A percentile compares a stretch with the other conserved stretches of the same genome.
Conservation (phyloP, 129 eudicot genomes). For the Flaveria linearis region DNA sequence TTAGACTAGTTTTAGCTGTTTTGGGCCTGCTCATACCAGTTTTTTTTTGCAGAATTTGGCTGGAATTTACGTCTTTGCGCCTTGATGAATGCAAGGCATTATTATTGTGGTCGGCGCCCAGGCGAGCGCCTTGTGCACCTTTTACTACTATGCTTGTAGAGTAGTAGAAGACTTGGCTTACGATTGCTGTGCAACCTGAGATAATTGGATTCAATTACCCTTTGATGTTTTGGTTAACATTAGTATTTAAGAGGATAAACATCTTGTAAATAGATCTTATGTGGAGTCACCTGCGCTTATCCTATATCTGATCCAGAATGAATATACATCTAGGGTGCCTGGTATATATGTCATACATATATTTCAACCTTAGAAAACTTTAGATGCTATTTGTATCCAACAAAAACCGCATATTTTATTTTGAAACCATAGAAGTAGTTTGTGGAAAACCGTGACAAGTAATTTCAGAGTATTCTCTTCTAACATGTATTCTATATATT, state of each 20-base stretch:
- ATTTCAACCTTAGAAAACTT: background rate
- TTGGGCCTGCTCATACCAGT: no score
- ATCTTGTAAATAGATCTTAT: slow-evolving; percentile 14
- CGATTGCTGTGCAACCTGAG: background rate
- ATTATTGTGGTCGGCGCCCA: no score
- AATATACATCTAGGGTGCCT: background rate
- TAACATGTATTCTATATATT: background rate
- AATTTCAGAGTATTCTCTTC: background rate
- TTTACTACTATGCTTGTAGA: background rate
- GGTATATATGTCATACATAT: background rate
- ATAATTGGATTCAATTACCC: background rate
- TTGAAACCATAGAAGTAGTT: slow-evolving; percentile 9
- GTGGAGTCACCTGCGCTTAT: background rate
- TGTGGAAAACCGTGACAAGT: background rate
- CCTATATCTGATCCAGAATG: slow-evolving; percentile 10
- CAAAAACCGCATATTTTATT: background rate
- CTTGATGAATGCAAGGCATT: no score
- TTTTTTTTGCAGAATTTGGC: no score
- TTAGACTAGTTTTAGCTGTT: no score
- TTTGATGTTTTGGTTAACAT: background rate
- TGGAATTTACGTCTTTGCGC: no score
- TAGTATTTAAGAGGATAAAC: slow-evolving; percentile 1
- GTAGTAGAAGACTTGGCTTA: background rate
- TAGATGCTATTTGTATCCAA: background rate
- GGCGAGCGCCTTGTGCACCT: no score